Evolutionary conservation across 495 filamentous ascomycete species (phyloP).

Genomic region (Talaromyces borbonicus): DNA sequence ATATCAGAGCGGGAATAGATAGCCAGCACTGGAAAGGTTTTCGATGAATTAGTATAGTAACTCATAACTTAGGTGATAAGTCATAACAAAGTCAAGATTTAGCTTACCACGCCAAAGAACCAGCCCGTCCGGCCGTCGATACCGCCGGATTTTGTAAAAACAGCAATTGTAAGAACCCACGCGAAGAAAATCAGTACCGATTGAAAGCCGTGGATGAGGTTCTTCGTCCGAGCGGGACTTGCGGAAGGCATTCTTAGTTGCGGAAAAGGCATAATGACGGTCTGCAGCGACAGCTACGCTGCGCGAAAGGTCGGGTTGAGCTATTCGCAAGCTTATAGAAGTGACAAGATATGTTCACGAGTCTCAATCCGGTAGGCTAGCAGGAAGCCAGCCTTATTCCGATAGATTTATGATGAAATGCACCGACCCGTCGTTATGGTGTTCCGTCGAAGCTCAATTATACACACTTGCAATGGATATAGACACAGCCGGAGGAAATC

Average conservation of each 20-base stretch:
- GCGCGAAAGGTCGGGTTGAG: not conserved
- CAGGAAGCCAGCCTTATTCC: no score
- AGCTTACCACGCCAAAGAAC: constrained; percentile 64
- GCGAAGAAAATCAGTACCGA: constrained; percentile 57
- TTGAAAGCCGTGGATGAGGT: constrained; percentile 46
- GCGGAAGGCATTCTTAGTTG: constrained; percentile 27
- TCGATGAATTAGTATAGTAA: not conserved
- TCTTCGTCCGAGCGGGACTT: constrained; percentile 37
- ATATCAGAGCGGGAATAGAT: constrained; percentile 71
- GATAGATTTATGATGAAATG: no score
- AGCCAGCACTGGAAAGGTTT: constrained; percentile 61
- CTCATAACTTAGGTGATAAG: no score
- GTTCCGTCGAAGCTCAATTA: no score
- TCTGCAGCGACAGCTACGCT: constrained; percentile 7
- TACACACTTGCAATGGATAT: no score
- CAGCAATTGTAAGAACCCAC: constrained; percentile 62
- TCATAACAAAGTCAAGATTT: not conserved
- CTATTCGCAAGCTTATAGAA: not conserved
- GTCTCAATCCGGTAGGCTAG: no score
- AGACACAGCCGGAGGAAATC: no score
- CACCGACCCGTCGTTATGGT: no score
- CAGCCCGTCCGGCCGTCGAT: constrained; percentile 63
- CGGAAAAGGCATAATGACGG: constrained; percentile 1
- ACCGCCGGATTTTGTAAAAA: constrained; percentile 53
- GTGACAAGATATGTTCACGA: no score